These are phyloP conservation scores for Priceomyces castillae DNA, from an alignment of 805 yeast genomes.

Conservation along the genomic window DNA sequence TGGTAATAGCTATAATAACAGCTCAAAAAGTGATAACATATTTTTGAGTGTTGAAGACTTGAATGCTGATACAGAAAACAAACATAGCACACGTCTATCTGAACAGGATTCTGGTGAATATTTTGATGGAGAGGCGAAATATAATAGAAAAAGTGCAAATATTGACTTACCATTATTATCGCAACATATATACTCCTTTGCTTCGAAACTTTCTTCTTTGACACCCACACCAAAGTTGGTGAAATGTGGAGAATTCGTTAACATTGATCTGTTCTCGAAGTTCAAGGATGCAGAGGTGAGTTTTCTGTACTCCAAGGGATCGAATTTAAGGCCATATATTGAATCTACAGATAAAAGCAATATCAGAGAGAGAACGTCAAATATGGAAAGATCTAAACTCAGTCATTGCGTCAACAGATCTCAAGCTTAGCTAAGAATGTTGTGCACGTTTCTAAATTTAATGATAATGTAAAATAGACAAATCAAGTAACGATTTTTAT, in stretches of 20 bases:
- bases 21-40: neutral
- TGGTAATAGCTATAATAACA: neutral
- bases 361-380: no score
- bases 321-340: neutral
- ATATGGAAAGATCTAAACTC: neutral
- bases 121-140: no score
- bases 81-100: neutral
- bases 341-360: no score
- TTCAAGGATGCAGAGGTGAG: neutral
- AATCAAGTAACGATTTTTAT: no score
- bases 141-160: no score
- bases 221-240: neutral
- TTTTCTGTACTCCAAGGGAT: neutral
- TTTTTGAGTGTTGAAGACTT: neutral
- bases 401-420: neutral
- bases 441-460: no score
- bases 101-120: no score
- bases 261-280: neutral
- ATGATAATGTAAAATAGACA: no score
- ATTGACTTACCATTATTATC: conserved; percentile 1
- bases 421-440: no score
- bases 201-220: neutral
- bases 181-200: neutral
- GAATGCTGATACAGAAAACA: neutral
- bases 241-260: neutral